A percentile compares a stretch with the other conserved stretches of the same genome.
These are phyloP conservation scores for Friedmanniomyces endolithicus DNA, from an alignment of 495 filamentous ascomycete species.

Conservation along the genomic window DNA sequence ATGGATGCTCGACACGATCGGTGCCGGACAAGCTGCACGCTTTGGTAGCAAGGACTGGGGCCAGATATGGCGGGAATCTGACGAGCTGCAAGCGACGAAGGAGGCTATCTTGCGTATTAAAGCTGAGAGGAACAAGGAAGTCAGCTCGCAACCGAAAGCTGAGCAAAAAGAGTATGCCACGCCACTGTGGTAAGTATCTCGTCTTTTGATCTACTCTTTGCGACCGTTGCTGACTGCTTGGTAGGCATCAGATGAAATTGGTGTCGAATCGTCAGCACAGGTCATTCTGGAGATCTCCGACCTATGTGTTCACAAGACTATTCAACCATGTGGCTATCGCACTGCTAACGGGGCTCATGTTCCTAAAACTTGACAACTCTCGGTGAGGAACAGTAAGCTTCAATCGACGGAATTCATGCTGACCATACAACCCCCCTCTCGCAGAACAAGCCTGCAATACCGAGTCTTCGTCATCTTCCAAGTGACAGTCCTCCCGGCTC, in stretches of 20 bases:
- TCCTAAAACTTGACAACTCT: constrained; percentile 54
- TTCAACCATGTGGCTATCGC: constrained; percentile 65
- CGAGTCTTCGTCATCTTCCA: constrained; percentile 78
- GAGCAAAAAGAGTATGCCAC: constrained; percentile 61
- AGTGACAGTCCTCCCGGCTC: constrained; percentile 38
- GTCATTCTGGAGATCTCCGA: constrained; percentile 60
- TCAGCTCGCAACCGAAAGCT: constrained; percentile 25
- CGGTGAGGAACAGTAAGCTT: constrained; percentile 20
- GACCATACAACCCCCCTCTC: not conserved
- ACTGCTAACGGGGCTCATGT: constrained; percentile 61
- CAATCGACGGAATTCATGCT: not conserved
- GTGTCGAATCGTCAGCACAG: constrained; percentile 54
- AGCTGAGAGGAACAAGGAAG: constrained; percentile 38
- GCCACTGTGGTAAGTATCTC: constrained; percentile 36
- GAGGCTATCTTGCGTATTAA: constrained; percentile 57
- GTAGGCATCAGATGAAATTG: constrained; percentile 50
- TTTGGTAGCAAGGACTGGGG: constrained; percentile 68
- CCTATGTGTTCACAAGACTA: constrained; percentile 65
- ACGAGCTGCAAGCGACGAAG: constrained; percentile 57
- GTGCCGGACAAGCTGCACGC: constrained; percentile 60
- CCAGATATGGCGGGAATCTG: constrained; percentile 61
- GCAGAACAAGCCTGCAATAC: constrained; percentile 51
- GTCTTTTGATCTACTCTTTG: not conserved
- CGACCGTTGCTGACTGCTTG: not conserved
- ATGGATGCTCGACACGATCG: constrained; percentile 79